Evolutionary conservation across 495 filamentous ascomycete species (phyloP).

Genomic region (Xylaria cubensis): DNA sequence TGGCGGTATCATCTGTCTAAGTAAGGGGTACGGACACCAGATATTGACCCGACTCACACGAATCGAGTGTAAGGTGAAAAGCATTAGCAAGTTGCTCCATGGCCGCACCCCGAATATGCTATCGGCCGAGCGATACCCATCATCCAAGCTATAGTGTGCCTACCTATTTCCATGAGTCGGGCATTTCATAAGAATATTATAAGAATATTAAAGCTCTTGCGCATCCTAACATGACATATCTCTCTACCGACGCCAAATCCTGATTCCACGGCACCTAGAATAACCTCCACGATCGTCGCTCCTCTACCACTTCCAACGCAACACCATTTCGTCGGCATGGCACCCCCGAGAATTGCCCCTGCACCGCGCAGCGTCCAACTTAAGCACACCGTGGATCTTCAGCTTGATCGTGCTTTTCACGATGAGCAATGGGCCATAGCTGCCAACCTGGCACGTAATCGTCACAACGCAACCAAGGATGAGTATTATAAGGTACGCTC

Average conservation of each 20-base stretch:
- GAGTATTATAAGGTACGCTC: conserved; percentile 52
- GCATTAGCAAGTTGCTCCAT: not conserved
- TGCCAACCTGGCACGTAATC: conserved; percentile 50
- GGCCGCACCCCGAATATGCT: not conserved
- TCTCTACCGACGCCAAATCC: not conserved
- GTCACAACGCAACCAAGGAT: conserved; percentile 51
- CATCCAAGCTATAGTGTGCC: not conserved
- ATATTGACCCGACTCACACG: not conserved
- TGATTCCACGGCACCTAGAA: not conserved
- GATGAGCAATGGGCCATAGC: conserved; percentile 53
- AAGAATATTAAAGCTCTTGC: not conserved
- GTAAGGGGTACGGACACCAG: not conserved
- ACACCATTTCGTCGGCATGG: conserved; percentile 14
- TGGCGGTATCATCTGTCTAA: not conserved
- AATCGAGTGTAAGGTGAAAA: not conserved
- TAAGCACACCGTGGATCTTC: conserved; percentile 47
- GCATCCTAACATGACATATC: not conserved
- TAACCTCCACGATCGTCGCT: not conserved
- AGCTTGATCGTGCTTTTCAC: conserved; percentile 48
- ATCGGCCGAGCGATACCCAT: not conserved
- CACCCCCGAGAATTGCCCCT: conserved; percentile 21
- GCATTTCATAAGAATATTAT: not conserved
- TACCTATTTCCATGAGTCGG: not conserved
- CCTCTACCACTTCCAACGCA: not conserved
- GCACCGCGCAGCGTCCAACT: conserved; percentile 19